Base-by-base conservation (phyloP, 352 stramenopile genomes). In the Globisporangium lucens region DNA sequence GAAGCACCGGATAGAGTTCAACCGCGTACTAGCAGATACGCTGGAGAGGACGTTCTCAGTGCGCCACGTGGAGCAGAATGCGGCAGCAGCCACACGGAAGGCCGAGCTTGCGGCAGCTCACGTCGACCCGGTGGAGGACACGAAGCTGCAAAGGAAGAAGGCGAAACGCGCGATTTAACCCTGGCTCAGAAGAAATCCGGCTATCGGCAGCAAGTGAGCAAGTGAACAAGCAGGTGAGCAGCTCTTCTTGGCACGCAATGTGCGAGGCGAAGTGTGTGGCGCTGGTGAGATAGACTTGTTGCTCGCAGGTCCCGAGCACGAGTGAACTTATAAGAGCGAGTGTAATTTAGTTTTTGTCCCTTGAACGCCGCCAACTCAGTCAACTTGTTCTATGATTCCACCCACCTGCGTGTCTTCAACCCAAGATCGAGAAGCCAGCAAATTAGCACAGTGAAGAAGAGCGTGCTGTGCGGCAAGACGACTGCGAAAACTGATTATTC, bases 21-120 rank as follows among this genome's bases (percentile, higher is more conserved):
- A 85, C 52, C 73, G 81, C 61, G 69, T 51, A 9, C 65, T 89
- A 38, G 85, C 85, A 2, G 77, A 76, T 47, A 67, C 75, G 29
- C 59, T 93, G 2, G 81, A 90, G 57, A 73, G 63, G n/a, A 87
- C 83, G 36, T 89, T 81, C 36, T 67, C 76, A 0, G 65, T 75
- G 29, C 75, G 85, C 4, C 83, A 80, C 22, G 69, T 70, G 20
- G 77, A 73, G 27, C 76, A 76, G 47, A 66, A 72, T 7, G 65
- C 63, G 56, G 67, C 58, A 22, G 64, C 64, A 12, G 27, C 22
- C 10, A 55, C 68, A 69, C 73, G 41, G 47, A 76, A 63, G 67
- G 69, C 55, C 27, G 72, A 41, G 47, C 63, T 24, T 59, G 68
- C 58, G 46, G 56, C 56, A 30, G 56, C n/a, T 12, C 71, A 43